Evolutionary conservation across 73 alveolate genomes (phyloP), one percentile per base, ranked within the genome.

Genomic region (Uronychia setigera): DNA sequence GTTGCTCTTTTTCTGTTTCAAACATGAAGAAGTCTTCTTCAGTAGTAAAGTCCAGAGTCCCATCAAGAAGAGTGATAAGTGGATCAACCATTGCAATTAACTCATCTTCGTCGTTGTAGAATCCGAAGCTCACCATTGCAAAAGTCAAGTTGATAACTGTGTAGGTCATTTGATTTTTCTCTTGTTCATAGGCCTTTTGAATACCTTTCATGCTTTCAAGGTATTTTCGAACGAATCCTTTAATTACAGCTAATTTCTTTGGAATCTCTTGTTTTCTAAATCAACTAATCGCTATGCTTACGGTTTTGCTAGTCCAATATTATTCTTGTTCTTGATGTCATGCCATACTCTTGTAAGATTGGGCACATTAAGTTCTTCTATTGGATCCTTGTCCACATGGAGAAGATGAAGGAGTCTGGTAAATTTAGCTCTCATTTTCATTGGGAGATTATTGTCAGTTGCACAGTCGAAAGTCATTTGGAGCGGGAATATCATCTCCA

Each of bases 331-430:
- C 19, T 46, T 46, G 19, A 46, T 84, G 59, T 84, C 91, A 11
- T 76, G 76, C 91, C 91, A 84, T 9, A 84, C 86, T 77, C 91
- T 32, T 5, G 91, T 77, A 14, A 84, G 35, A 14, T 30, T 82
- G 28, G 91, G 91, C 9, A 84, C 74, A 32, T 76, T 77, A 14
- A 84, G 34, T 33, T 77, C 33, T 67, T 77, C 91, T 1, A 84
- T 25, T 9, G 91, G 91, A 77, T 84, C 91, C 81, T 84, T 84
- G 74, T 84, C 91, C 34, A 84, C 77, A 35, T 84, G 91, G 31
- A 84, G 76, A 29, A 31, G 80, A 9, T 67, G 29, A 27, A 84
- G 78, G 33, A 84, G 74, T 32, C 77, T 84, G 0, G 91, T 83
- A 35, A 84, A 77, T 33, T 77, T 84, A 31, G 91, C 81, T 29